Base-by-base conservation (phyloP, 768 basidiomycete genomes). In the Suillus subaureus region DNA sequence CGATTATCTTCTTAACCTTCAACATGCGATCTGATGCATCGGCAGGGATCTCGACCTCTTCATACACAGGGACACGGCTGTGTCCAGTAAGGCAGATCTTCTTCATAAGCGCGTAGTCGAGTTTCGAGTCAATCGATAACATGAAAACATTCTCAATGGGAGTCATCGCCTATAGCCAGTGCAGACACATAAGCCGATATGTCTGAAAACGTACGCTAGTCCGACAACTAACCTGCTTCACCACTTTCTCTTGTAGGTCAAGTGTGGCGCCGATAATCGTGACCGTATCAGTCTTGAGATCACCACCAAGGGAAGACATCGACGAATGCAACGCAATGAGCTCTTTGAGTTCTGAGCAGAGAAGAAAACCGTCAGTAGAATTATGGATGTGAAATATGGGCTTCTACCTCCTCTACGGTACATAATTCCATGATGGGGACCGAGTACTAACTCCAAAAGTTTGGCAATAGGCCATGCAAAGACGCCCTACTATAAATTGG, bases 211-310 rank as follows among this genome's bases (percentile, higher is more conserved):
- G 26, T 54, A 61, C 21, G 39, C 52, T 16, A 52, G 21, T 65
- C 16, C 40, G 18, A 7, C 18, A 51, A 57, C 23, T 65, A 35
- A 85, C 87, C 81, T 91, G 89, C 69, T 78, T 83, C 39, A 92
- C 91, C 42, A 90, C 89, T 73, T 96, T 96, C 71, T 92, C 92
- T 73, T 96, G 94, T 16, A 97, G 77, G 73, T 96, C 94, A 28
- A 97, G 85, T 0, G 93, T 93, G 1, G 92, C 92, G 21, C 94
- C 93, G 45, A 96, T 94, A 74, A 96, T 96, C 1, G 89, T 89
- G 61, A 96, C 92, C 0, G 94, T 96, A 72, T 96, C 94, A 1
- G 79, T 85, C 71, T 93, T 91, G 52, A 96, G 80, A 73, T 97
- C 95, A 13, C 95, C 95, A 15, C 93, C 94, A 65, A 89, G 89